phyloP scores from a whole-genome alignment of 306 rosid species.

The Vigna trinervia region DNA sequence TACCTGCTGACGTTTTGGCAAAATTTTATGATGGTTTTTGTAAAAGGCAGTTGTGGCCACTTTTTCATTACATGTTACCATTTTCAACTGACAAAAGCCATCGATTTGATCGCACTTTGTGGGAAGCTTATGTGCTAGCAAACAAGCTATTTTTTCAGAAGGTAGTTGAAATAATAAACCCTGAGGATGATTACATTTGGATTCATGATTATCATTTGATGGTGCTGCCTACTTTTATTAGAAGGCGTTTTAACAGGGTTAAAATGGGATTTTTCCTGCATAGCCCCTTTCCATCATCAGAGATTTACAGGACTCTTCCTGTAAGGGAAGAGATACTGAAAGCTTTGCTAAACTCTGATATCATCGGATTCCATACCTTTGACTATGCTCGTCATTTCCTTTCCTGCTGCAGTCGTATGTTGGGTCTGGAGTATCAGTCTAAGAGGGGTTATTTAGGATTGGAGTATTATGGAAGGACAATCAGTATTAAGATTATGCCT shows the following conservation, averaged over 20 bases:
- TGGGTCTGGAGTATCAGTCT: constrained; percentile 84
- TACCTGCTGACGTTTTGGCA: constrained; percentile 60
- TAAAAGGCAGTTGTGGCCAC: constrained; percentile 86
- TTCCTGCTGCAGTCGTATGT: constrained; percentile 86
- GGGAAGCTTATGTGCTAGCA: constrained; percentile 83
- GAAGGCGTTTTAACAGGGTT: constrained; percentile 79
- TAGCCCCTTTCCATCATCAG: constrained; percentile 89
- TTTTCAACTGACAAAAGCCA: constrained; percentile 68
- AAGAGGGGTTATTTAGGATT: constrained; percentile 87
- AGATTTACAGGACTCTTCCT: constrained; percentile 84
- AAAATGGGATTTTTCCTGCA: constrained; percentile 87
- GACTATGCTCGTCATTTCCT: constrained; percentile 93
- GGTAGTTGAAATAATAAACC: constrained; percentile 80
- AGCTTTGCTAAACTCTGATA: constrained; percentile 80
- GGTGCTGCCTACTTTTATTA: constrained; percentile 78
- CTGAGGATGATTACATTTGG: constrained; percentile 84
- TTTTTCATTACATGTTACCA: constrained; percentile 81
- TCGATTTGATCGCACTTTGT: constrained; percentile 68
- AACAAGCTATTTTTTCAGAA: constrained; percentile 75
- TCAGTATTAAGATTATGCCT: constrained; percentile 87
- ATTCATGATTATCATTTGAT: constrained; percentile 91
- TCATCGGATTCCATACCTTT: constrained; percentile 85
- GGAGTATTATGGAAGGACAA: constrained; percentile 86
- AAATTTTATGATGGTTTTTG: constrained; percentile 87
- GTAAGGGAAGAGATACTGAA: constrained; percentile 84